These are phyloP conservation scores for Cutaneotrichosporon arboriforme DNA, from an alignment of 1,284 basidiomycete genomes.

Conservation along the genomic window DNA sequence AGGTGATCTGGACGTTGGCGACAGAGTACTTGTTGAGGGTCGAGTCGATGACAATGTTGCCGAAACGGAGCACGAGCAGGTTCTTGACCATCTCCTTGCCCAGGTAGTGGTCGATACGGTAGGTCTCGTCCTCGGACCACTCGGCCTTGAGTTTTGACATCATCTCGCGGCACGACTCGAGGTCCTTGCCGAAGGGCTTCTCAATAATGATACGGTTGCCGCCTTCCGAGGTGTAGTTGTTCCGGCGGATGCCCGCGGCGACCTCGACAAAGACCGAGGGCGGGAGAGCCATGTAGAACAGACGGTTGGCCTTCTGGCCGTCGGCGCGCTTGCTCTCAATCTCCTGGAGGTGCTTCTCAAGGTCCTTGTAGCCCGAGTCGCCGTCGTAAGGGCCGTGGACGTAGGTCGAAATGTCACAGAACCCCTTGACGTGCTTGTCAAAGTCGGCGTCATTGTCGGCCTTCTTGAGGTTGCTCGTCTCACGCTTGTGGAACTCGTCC, in stretches of 20 bases:
- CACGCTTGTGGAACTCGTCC: constrained; percentile 76
- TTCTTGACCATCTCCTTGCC: constrained; percentile 99
- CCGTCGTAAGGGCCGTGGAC: constrained; percentile 84
- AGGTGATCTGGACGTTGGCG: constrained; percentile 93
- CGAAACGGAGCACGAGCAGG: constrained; percentile 85
- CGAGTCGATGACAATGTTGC: constrained; percentile 78
- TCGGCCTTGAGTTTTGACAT: constrained; percentile 72
- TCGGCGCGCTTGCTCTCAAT: constrained; percentile 64
- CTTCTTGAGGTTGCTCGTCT: constrained; percentile 76
- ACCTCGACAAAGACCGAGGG: constrained; percentile 89
- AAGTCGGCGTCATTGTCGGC: constrained; percentile 54
- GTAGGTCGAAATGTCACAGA: constrained; percentile 74
- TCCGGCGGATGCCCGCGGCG: constrained; percentile 70
- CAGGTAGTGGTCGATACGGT: constrained; percentile 95
- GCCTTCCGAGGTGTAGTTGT: constrained; percentile 67
- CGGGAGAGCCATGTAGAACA: constrained; percentile 92
- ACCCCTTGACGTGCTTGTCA: constrained; percentile 63
- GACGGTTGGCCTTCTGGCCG: constrained; percentile 55
- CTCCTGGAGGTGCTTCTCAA: constrained; percentile 68
- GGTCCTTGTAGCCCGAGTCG: constrained; percentile 65
- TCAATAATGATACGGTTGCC: constrained; percentile 89
- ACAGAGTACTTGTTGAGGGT: constrained; percentile 92
- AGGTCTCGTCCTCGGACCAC: constrained; percentile 93
- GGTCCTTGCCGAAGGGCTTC: constrained; percentile 94
- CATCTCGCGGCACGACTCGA: constrained; percentile 75